phyloP scores from a whole-genome alignment of 768 basidiomycete species.

The Trametes cinnabarina region DNA sequence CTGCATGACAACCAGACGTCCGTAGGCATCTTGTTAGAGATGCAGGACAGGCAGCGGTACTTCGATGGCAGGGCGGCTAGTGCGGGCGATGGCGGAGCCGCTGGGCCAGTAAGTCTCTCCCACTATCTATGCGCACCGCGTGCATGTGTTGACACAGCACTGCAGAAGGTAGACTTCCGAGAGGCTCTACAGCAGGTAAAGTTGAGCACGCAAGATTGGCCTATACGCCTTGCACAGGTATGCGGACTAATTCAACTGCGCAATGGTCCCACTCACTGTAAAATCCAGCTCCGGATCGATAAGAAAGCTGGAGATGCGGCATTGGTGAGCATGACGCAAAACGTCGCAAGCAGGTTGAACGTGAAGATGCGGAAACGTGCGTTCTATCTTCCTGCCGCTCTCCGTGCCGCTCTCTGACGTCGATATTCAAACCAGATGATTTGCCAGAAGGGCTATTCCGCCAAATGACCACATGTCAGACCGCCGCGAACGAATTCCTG shows the following conservation, averaged over 20 bases:
- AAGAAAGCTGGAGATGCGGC: constrained; percentile 67
- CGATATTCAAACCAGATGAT: constrained; percentile 56
- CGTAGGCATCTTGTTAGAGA: constrained; percentile 74
- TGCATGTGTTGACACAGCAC: constrained; percentile 1
- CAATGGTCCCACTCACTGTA: not conserved
- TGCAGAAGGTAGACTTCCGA: constrained; percentile 48
- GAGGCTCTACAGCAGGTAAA: constrained; percentile 48
- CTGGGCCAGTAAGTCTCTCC: constrained; percentile 22
- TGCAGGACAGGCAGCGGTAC: constrained; percentile 81
- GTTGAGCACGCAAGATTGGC: constrained; percentile 54
- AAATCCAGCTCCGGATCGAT: constrained; percentile 61
- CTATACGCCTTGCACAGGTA: constrained; percentile 55
- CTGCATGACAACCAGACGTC: constrained; percentile 68
- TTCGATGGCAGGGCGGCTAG: constrained; percentile 59
- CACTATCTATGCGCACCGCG: not conserved
- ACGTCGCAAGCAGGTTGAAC: constrained; percentile 70
- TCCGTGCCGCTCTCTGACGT: not conserved
- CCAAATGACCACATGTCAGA: constrained; percentile 87
- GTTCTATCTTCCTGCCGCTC: constrained; percentile 22
- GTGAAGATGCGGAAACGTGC: constrained; percentile 63
- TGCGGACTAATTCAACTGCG: constrained; percentile 20
- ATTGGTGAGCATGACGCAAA: constrained; percentile 72
- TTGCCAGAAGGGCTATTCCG: constrained; percentile 76
- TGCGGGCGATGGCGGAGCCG: constrained; percentile 12
- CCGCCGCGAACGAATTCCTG: constrained; percentile 92